Evolutionary conservation across 2,329 filamentous ascomycete genomes (phyloP).

Genomic region (Teratosphaeria gauchensis): DNA sequence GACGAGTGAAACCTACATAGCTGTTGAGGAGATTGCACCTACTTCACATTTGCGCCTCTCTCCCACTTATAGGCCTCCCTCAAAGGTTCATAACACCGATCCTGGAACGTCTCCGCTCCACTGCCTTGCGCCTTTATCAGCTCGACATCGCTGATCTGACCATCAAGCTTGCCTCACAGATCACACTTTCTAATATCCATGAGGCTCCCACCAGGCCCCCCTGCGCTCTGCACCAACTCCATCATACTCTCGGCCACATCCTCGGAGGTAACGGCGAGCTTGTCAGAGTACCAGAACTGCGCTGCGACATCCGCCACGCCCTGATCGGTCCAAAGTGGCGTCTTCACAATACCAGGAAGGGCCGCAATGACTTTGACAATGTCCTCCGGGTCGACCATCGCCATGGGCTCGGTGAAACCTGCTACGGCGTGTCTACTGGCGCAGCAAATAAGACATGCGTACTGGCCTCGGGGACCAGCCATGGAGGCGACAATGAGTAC

Average conservation of each 20-base stretch:
- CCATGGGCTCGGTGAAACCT: too few species aligned
- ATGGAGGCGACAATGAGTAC: too few species aligned
- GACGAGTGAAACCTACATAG: too few species aligned
- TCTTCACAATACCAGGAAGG: too few species aligned
- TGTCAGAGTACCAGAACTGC: conserved; percentile 11
- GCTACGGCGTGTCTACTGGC: too few species aligned
- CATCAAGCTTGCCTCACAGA: not conserved
- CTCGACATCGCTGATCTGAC: not conserved
- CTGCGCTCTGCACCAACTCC: conserved; percentile 3
- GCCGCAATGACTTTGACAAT: too few species aligned
- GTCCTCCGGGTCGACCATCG: too few species aligned
- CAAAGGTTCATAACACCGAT: conserved; percentile 11
- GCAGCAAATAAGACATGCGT: too few species aligned
- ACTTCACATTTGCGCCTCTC: not conserved
- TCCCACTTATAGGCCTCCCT: conserved; percentile 10
- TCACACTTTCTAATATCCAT: conserved; percentile 7
- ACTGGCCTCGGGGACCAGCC: too few species aligned
- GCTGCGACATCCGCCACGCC: conserved; percentile 8
- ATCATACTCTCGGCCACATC: conserved; percentile 21
- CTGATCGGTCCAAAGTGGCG: conserved; percentile 17
- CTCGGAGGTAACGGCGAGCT: conserved; percentile 12
- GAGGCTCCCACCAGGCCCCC: conserved; percentile 15
- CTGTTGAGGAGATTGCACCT: not conserved
- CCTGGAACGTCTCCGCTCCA: conserved; percentile 6
- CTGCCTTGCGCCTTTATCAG: not conserved